Base-by-base conservation (phyloP, 1,284 basidiomycete genomes). In the Rhodofomes roseus region DNA sequence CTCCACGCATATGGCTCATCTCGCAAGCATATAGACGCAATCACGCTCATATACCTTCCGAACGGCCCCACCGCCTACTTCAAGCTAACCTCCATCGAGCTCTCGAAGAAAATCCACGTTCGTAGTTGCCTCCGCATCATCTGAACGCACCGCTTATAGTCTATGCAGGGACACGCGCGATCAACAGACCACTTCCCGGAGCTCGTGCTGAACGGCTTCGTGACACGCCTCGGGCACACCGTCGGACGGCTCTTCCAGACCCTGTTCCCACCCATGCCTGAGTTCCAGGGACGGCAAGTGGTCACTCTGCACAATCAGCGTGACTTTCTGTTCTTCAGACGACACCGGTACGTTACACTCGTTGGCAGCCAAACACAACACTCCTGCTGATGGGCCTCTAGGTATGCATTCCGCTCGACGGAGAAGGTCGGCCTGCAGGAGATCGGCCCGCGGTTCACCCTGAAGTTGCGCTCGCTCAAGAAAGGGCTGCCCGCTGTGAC, bases 261-360 rank as follows among this genome's bases (percentile, higher is more conserved):
- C 1, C 83, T 96, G 23, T 99, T 99, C 78, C 97, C 97, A 16
- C 92, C 93, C 16, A 81, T 98, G 64, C 96, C 96, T 0, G 92
- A 97, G 74, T 95, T 98, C 70, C 92, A 96, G 73, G 97, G 97
- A 20, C 83, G 97, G 44, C 97, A 99, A 75, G 96, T 98, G 16
- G 95, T 98, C 3, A 98, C 96, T 1, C 81, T 98, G 29, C 97
- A 99, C 74, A 98, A 98, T 70, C 96, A 98, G 73, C 86, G 97
- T 58, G 97, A 99, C 77, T 99, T 98, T 74, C 77, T 99, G 60
- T 99, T 99, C 79, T 98, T 99, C 81, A 81, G 97, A 60, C 81
- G 97, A 64, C 96, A 98, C 77, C 82, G 93, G 90, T 93, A 58
- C 57, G 79, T 66, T 55, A 66, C 50, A 5, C 5, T 7, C 31